phyloP scores from a whole-genome alignment of 192 early-diverging fungal genomes.

The Piromyces sp. region DNA sequence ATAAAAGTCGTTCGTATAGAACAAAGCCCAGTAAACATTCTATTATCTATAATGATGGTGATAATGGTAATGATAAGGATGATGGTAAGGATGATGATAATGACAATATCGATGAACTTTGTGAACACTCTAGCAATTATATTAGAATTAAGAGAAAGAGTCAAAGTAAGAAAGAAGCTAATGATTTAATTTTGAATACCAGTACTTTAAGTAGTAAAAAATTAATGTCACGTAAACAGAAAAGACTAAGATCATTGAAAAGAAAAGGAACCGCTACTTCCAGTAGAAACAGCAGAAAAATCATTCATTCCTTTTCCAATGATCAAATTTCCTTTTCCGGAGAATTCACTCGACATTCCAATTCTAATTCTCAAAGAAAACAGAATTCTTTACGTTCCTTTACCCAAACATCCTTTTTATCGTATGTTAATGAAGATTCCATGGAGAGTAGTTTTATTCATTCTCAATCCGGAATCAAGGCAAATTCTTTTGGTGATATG shows the following conservation, averaged over 20 bases:
- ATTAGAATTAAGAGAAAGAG: neutral
- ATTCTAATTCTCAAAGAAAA: neutral
- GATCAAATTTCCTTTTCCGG: neutral
- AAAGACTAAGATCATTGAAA: neutral
- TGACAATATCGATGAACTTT: too few relatives aligned
- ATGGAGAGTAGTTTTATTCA: too few relatives aligned
- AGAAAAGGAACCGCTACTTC: neutral
- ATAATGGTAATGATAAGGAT: neutral
- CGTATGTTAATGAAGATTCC: neutral
- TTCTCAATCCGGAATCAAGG: too few relatives aligned
- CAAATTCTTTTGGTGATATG: neutral
- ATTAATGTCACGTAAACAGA: neutral
- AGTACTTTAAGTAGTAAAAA: neutral
- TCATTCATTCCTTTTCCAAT: neutral
- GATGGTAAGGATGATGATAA: too few relatives aligned
- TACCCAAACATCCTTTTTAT: neutral
- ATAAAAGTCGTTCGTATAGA: too few relatives aligned
- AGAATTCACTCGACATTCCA: neutral
- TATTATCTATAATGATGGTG: neutral
- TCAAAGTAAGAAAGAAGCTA: neutral
- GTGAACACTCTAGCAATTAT: neutral
- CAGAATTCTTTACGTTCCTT: neutral
- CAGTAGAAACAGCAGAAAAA: neutral
- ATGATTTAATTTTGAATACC: neutral
- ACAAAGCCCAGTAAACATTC: too few relatives aligned